Conservation (phyloP, 495 filamentous ascomycete species). For the Friedmanniomyces endolithicus region DNA sequence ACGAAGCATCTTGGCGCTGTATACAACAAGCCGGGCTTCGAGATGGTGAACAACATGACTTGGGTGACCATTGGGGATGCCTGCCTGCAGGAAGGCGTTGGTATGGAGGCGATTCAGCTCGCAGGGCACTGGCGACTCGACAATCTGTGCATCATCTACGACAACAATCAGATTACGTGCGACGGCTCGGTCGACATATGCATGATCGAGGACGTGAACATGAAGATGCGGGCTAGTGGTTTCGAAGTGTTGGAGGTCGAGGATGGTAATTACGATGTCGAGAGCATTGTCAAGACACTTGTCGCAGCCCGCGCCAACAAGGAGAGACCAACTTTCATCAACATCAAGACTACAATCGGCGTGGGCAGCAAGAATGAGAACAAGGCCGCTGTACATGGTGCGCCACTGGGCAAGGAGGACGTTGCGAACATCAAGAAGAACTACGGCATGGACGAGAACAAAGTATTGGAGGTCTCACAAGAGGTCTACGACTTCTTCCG, state of each 20-base stretch:
- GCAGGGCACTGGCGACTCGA: constrained; percentile 44
- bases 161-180: constrained; percentile 50
- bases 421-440: constrained; percentile 39
- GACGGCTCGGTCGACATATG: constrained; percentile 45
- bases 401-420: constrained; percentile 37
- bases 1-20: constrained; percentile 42
- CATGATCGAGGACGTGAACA: constrained; percentile 47
- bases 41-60: constrained; percentile 38
- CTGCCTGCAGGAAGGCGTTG: constrained; percentile 50
- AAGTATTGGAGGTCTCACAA: constrained; percentile 37
- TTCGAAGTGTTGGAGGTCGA: constrained; percentile 46
- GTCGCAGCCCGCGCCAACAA: constrained; percentile 32
- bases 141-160: constrained; percentile 45
- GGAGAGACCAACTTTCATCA: constrained; percentile 47
- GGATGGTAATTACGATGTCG: constrained; percentile 43
- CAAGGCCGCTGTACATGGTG: constrained; percentile 40
- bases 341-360: constrained; percentile 46
- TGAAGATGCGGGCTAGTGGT: constrained; percentile 45
- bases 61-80: constrained; percentile 50
- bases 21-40: constrained; percentile 41
- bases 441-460: constrained; percentile 35
- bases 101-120: constrained; percentile 42
- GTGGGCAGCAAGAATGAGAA: constrained; percentile 40
- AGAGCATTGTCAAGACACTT: constrained; percentile 39
- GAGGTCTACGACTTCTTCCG: constrained; percentile 40